Evolutionary conservation across 2,329 filamentous ascomycete species (phyloP), one percentile per base, ranked within the genome.

Genomic region (Colletotrichum ledebouriae): DNA sequence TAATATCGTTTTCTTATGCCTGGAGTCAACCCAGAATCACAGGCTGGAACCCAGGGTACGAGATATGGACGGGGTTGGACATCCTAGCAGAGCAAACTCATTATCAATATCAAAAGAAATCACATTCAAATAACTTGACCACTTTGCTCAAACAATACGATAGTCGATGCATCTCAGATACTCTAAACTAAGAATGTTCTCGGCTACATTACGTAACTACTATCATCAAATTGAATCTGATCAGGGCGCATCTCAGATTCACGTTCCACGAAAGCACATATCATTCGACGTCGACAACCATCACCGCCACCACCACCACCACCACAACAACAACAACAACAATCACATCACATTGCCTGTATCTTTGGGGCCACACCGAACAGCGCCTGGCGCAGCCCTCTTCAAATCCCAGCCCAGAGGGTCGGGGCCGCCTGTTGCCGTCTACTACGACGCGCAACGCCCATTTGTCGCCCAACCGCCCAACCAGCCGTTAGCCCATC

Each of bases 401-500:
- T 17, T 17, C 47, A 59, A 20, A 49, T 68, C 47, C 65, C 65
- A 59, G 55, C 25, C 65, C 65, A 53, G 46, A 65, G 65, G 65
- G 61, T 33, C 65, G 65, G 65, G 61, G 65, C 65, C 53, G 65
- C 63, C 61, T 65, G 61, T 33, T n/a, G 22, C 49, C 46, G 53
- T 47, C 61, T 33, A 34, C 60, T 59, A 59, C 17, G 33, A 17
- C 37, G 61, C 55, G 55, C 60, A 64, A 68, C 41, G 20, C 33
- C 17, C 29, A 29, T 57, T 47, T 34, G 63, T 50, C 65, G 39
- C 17, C n/a, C 46, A 58, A 33, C 53, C 65, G 39, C 17, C n/a
- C 46, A 58, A 33, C 60, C 65, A 68, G 46, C 65, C 61, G 65
- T 65, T 68, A 58, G 65, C 59, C 59, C 44, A 67, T 63, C 59